phyloP scores from a whole-genome alignment of 106 monocot genomes.

The Dactylorhiza incarnata region DNA sequence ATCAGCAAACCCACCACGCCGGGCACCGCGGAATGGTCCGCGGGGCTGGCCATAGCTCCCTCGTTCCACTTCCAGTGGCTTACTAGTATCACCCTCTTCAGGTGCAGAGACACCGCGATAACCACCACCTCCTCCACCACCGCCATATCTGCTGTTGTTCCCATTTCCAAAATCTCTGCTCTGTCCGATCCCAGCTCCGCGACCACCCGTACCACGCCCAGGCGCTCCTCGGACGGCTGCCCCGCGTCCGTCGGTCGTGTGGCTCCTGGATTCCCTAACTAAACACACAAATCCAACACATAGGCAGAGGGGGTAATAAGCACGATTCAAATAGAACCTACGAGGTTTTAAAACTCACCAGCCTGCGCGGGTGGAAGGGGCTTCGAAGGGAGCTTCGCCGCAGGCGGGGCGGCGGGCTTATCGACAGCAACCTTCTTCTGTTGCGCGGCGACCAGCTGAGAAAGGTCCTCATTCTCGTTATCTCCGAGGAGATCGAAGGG shows the following conservation, averaged over 20 bases:
- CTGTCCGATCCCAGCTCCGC: conserved; percentile 19
- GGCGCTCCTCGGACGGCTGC: conserved; percentile 21
- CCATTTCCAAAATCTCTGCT: conserved; percentile 41
- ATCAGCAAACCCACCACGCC: conserved; percentile 36
- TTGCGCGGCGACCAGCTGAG: conserved; percentile 36
- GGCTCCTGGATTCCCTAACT: conserved; percentile 46
- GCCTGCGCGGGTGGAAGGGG: conserved; percentile 73
- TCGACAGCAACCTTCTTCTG: conserved; percentile 35
- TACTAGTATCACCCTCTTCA: conserved; percentile 30
- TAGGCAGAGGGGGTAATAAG: background rate
- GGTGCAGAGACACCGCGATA: conserved; percentile 16
- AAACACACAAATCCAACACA: background rate
- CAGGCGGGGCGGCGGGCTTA: conserved; percentile 21
- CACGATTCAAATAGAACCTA: background rate
- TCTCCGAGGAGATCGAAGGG: conserved; percentile 68
- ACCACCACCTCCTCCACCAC: conserved; percentile 15
- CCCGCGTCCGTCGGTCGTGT: background rate
- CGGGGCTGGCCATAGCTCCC: conserved; percentile 27
- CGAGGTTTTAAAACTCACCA: conserved; percentile 24
- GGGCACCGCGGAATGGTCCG: conserved; percentile 46
- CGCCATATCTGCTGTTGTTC: conserved; percentile 24
- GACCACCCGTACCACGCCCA: conserved; percentile 59
- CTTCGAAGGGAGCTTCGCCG: conserved; percentile 62
- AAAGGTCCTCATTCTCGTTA: conserved; percentile 58
- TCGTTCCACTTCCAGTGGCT: conserved; percentile 37